Base-by-base conservation (phyloP, 495 filamentous ascomycete species). In the Letharia columbiana region DNA sequence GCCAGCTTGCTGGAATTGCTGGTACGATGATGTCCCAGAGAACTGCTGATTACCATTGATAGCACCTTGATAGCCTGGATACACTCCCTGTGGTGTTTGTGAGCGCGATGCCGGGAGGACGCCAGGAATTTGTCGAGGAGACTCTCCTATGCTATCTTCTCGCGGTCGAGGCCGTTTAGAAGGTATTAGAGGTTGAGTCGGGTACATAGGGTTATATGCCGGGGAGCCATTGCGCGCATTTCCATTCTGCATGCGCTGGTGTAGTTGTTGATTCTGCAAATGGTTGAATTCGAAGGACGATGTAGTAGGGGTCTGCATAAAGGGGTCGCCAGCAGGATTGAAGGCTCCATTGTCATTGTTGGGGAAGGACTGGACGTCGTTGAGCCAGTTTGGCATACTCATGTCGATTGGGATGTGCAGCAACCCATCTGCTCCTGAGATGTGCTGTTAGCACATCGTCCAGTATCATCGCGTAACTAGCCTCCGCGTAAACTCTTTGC, bases 111-210 rank as follows among this genome's bases (percentile, higher is more conserved):
- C 86, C 41, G 89, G 85, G 37, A 91, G 75, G 73, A 87, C 87
- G 33, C 86, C 87, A 20, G 89, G 86, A 49, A 86, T 84, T 75
- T 86, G 90, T 72, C 87, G 83, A 64, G 92, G 92, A 41, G 92
- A 96, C 78, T 89, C 87, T 63, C 83, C 84, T 68, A 94, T 83
- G 66, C 85, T 89, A 77, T 96, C 92, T 76, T 95, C 91, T 70
- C 84, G 78, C 39, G 91, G 90, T 65, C 92, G 84, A 45, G 89
- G 84, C 71, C 92, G 84, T 75, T 96, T 96, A 6, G 92, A 90
- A 63, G 92, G 92, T 66, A 96, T 85, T 74, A 96, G 86, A 45
- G 88, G 82, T 76, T 91, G 88, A 42, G 87, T 88, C 71, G 89
- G 86, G 78, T 90, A 91, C 70, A 84, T 86, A n/a, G 86, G 83